These are phyloP conservation scores for Coemansia javaensis DNA, from an alignment of 192 early-diverging fungal species.

Conservation along the genomic window DNA sequence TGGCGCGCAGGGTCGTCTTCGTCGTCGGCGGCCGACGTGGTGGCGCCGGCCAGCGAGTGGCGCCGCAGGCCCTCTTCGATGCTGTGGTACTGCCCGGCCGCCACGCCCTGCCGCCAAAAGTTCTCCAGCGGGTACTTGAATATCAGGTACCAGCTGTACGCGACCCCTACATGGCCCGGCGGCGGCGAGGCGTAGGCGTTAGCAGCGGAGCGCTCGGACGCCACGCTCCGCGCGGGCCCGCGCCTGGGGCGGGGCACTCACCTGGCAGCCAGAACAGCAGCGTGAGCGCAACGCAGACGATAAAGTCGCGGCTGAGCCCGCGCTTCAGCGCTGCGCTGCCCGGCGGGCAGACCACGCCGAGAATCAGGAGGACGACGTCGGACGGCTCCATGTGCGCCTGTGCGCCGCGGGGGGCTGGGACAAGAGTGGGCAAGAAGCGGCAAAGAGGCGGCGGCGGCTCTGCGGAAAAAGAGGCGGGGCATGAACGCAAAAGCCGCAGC, in stretches of 20 bases:
- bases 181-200: background rate
- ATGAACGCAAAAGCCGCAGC: too few relatives aligned
- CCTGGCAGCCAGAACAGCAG: constrained; percentile 67
- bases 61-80: constrained; percentile 45
- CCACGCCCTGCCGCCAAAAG: constrained; percentile 20
- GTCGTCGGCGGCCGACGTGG: too few relatives aligned
- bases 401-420: background rate
- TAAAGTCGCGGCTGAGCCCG: constrained; percentile 59
- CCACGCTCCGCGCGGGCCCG: too few relatives aligned
- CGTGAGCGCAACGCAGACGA: constrained; percentile 66
- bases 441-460: too few relatives aligned
- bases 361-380: constrained; percentile 37
- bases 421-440: too few relatives aligned
- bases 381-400: constrained; percentile 51
- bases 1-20: constrained; percentile 16
- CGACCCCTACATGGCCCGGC: constrained; percentile 21
- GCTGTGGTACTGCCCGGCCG: constrained; percentile 25
- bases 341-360: constrained; percentile 56
- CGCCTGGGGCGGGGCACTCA: constrained; percentile 14
- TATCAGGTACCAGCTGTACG: constrained; percentile 45
- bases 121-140: constrained; percentile 42
- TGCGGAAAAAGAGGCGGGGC: too few relatives aligned
- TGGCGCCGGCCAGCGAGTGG: constrained; percentile 23
- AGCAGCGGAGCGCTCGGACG: too few relatives aligned
- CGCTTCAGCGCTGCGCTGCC: constrained; percentile 61